Conservation (phyloP, 2,329 filamentous ascomycete genomes). For the Seiridium unicorne region DNA sequence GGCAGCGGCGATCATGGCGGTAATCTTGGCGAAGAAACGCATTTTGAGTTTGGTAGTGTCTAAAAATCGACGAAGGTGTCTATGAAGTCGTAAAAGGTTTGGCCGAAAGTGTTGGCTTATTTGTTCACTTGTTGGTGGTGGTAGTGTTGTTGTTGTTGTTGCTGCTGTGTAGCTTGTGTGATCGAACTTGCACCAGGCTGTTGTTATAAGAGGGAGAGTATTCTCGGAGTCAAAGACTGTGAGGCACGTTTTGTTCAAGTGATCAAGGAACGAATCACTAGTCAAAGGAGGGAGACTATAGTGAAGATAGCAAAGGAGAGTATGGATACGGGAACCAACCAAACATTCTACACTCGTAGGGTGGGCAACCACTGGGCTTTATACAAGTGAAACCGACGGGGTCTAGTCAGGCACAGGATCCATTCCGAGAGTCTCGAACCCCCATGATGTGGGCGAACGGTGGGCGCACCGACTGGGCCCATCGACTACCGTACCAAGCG, state of each 20-base stretch:
- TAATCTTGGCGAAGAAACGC: slow-evolving; percentile 49
- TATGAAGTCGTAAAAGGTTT: not conserved
- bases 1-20: slow-evolving; percentile 39
- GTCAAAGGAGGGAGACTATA: slow-evolving; percentile 24
- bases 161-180: slow-evolving; percentile 5
- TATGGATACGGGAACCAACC: slow-evolving; percentile 12
- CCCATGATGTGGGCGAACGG: not conserved
- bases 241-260: not conserved
- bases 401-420: slow-evolving; percentile 2
- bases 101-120: not conserved
- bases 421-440: not conserved
- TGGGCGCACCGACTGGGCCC: not conserved
- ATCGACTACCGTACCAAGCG: not conserved
- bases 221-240: slow-evolving; percentile 1
- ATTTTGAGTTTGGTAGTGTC: slow-evolving; percentile 39
- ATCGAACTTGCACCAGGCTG: slow-evolving; percentile 1
- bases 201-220: not conserved
- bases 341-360: not conserved
- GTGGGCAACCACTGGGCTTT: slow-evolving; percentile 13
- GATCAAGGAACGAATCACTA: slow-evolving; percentile 25
- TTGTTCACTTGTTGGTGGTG: not conserved
- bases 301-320: slow-evolving; percentile 19
- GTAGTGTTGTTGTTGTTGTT: not conserved
- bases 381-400: slow-evolving; percentile 14
- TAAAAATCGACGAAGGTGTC: not conserved